phyloP scores from a whole-genome alignment of 768 basidiomycete genomes.

The Lentinula sp. region DNA sequence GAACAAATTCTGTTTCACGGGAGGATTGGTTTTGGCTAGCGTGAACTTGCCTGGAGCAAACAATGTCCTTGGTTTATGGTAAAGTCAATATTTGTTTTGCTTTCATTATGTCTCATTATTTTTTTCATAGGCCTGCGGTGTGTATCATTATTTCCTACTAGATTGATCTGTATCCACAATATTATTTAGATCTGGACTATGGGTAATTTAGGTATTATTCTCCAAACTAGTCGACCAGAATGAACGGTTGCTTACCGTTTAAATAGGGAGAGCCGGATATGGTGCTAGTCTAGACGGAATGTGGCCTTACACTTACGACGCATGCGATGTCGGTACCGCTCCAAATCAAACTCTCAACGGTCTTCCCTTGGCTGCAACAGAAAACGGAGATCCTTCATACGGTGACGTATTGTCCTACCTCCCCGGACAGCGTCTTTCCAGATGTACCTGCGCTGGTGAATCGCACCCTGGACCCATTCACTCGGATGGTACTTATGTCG shows the following conservation, averaged over 20 bases:
- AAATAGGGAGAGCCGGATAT: conserved; percentile 43
- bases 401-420: conserved; percentile 35
- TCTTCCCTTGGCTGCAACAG: conserved; percentile 29
- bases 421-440: conserved; percentile 49
- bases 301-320: conserved; percentile 29
- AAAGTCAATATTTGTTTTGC: not conserved
- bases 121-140: not conserved
- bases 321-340: conserved; percentile 54
- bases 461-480: conserved; percentile 51
- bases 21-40: conserved; percentile 57
- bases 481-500: conserved; percentile 40
- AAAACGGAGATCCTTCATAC: conserved; percentile 23
- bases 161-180: not conserved
- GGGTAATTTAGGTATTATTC: conserved; percentile 35
- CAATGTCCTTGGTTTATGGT: conserved; percentile 22
- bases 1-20: conserved; percentile 81
- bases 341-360: conserved; percentile 46
- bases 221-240: not conserved
- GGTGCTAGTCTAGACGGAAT: conserved; percentile 49
- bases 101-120: conserved; percentile 9
- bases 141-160: not conserved
- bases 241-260: conserved; percentile 5
- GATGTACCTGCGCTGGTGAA: conserved; percentile 54
- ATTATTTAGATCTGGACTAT: conserved; percentile 39
- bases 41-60: conserved; percentile 36